Conservation (phyloP, 106 monocot species). For the Allium fistulosum region DNA sequence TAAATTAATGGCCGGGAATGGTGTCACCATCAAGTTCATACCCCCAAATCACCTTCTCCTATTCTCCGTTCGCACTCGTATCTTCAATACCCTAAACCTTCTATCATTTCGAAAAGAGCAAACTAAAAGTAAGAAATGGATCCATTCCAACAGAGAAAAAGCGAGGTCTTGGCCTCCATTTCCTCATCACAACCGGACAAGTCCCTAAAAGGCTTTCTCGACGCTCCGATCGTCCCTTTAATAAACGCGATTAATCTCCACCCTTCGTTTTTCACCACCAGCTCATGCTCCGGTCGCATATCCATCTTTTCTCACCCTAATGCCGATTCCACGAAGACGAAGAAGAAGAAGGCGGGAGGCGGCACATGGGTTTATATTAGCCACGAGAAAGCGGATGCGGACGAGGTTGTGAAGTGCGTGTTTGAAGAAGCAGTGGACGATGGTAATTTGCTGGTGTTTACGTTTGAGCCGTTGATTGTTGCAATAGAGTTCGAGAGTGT, state of each 20-base stretch:
- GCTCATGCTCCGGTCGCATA: conserved; percentile 94
- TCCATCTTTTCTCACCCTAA: conserved; percentile 54
- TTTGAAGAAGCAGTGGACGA: conserved; percentile 11
- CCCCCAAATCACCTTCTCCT: too few relatives aligned
- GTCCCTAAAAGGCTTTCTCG: conserved; percentile 81
- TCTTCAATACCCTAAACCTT: too few relatives aligned
- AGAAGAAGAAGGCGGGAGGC: conserved; percentile 85
- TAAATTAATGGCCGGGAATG: too few relatives aligned
- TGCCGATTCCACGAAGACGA: background rate
- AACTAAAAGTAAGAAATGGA: too few relatives aligned
- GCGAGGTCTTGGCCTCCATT: conserved; percentile 51
- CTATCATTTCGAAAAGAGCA: too few relatives aligned
- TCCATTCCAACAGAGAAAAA: conserved; percentile 53
- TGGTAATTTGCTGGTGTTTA: conserved; percentile 40
- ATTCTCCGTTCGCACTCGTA: too few relatives aligned
- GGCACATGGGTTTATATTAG: conserved; percentile 69
- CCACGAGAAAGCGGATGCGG: conserved; percentile 64
- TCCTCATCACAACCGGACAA: conserved; percentile 50
- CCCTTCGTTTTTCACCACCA: conserved; percentile 82
- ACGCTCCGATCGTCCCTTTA: conserved; percentile 58
- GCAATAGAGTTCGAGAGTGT: conserved; percentile 67
- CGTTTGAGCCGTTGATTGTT: conserved; percentile 81
- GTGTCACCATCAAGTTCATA: too few relatives aligned
- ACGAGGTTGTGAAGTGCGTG: conserved; percentile 31
- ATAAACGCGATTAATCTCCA: conserved; percentile 58